Percentiles rank a stretch among this genome's conserved stretches.
These are phyloP conservation scores for Biscogniauxia sp. DNA, from an alignment of 2,329 filamentous ascomycete species.

Conservation along the genomic window DNA sequence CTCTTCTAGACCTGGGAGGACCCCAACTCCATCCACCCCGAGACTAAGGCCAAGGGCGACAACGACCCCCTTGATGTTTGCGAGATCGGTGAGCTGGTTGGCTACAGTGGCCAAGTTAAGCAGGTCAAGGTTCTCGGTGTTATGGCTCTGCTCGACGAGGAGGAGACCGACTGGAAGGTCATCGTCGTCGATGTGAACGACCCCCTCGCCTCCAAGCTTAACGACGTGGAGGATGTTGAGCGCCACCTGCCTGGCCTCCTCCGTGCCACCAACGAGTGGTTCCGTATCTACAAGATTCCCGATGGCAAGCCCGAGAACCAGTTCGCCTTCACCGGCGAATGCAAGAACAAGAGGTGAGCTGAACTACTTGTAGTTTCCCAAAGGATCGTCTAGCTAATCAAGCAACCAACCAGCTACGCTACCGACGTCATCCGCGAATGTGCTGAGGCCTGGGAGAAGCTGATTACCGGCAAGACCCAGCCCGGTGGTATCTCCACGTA, in stretches of 20 bases:
- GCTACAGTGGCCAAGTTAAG: slow-evolving; percentile 95
- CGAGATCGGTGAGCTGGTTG: slow-evolving; percentile 98
- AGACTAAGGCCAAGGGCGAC: slow-evolving; percentile 99
- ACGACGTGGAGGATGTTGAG: slow-evolving; percentile 99
- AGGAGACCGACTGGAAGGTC: slow-evolving; percentile 99
- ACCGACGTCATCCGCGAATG: slow-evolving; percentile 95
- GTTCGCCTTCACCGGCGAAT: slow-evolving; percentile 99
- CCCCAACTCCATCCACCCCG: slow-evolving; percentile 90
- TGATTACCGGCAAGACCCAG: slow-evolving; percentile 85
- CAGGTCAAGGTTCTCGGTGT: slow-evolving; percentile 99
- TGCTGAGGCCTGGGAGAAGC: slow-evolving; percentile 92
- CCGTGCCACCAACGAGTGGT: slow-evolving; percentile 99
- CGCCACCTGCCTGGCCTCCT: slow-evolving; percentile 95
- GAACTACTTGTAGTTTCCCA: neutral
- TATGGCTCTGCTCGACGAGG: slow-evolving; percentile 98
- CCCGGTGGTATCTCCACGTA: slow-evolving; percentile 79
- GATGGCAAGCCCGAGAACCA: slow-evolving; percentile 99
- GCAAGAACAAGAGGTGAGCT: slow-evolving; percentile 95
- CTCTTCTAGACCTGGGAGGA: slow-evolving; percentile 89
- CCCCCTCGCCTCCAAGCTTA: slow-evolving; percentile 91
- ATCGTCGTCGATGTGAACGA: slow-evolving; percentile 99
- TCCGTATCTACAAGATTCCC: slow-evolving; percentile 99
- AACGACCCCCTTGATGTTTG: slow-evolving; percentile 99
- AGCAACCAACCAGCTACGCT: slow-evolving; percentile 65
- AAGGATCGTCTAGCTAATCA: slow-evolving; percentile 1